Evolutionary conservation across 2,329 filamentous ascomycete genomes (phyloP).

Genomic region (Lizonia empirigonia): DNA sequence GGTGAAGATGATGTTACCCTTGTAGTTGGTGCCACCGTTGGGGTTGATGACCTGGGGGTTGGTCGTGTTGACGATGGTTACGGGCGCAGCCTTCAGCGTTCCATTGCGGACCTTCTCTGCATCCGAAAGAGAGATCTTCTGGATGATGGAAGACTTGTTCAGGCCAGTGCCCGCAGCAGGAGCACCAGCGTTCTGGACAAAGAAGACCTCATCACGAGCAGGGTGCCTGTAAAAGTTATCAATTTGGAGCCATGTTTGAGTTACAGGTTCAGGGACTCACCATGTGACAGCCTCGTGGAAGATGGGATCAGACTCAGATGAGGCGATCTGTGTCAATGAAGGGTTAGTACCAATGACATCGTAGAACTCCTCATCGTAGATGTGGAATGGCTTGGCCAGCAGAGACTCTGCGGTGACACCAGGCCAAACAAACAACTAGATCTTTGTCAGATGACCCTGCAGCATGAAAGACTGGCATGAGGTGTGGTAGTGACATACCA

Average conservation of each 20-base stretch:
- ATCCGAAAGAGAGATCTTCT: constrained; percentile 33
- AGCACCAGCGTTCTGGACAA: constrained; percentile 33
- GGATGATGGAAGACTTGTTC: constrained; percentile 35
- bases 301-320: constrained; percentile 30
- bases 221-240: constrained; percentile 15
- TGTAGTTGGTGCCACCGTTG: constrained; percentile 31
- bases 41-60: constrained; percentile 36
- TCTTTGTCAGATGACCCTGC: constrained; percentile 9
- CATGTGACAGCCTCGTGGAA: constrained; percentile 35
- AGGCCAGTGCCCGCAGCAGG: constrained; percentile 31
- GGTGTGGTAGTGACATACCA: constrained; percentile 15
- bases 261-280: constrained; percentile 3
- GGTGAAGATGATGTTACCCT: constrained; percentile 33
- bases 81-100: constrained; percentile 24
- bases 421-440: constrained; percentile 30
- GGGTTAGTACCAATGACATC: constrained; percentile 32
- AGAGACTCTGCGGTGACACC: constrained; percentile 29
- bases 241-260: not conserved
- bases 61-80: constrained; percentile 30
- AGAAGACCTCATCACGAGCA: constrained; percentile 31
- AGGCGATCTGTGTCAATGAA: constrained; percentile 30
- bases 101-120: constrained; percentile 33
- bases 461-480: not conserved
- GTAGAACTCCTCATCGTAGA: constrained; percentile 35
- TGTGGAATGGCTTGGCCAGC: constrained; percentile 31